These are phyloP conservation scores for Colletotrichum lupini DNA, from an alignment of 2,329 filamentous ascomycete genomes.

Conservation along the genomic window DNA sequence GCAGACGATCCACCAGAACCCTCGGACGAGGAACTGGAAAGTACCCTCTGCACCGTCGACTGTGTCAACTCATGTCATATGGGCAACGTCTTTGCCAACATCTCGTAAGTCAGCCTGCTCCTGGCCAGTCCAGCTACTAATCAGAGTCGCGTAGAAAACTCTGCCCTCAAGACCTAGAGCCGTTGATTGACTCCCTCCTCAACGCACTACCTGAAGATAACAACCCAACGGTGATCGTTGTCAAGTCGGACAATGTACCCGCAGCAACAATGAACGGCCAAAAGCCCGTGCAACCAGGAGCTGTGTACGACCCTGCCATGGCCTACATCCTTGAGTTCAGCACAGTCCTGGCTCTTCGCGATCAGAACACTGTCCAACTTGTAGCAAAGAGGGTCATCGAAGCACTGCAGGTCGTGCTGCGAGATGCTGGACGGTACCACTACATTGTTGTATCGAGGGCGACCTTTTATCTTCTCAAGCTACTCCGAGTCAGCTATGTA, in stretches of 20 bases:
- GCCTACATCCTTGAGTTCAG: constrained; percentile 93
- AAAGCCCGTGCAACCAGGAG: constrained; percentile 62
- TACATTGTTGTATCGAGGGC: constrained; percentile 85
- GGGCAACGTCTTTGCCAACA: constrained; percentile 83
- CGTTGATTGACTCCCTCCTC: constrained; percentile 75
- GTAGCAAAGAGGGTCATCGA: constrained; percentile 85
- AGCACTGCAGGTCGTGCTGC: constrained; percentile 82
- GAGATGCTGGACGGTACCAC: constrained; percentile 83
- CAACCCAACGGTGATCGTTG: constrained; percentile 81
- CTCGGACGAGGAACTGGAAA: constrained; percentile 96
- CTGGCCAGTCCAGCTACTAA: neutral
- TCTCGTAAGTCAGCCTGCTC: constrained; percentile 69
- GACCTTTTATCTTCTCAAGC: constrained; percentile 85
- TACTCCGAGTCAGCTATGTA: constrained; percentile 88
- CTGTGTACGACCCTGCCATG: constrained; percentile 84
- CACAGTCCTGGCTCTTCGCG: constrained; percentile 82
- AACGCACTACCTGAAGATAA: constrained; percentile 88
- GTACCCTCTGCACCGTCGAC: constrained; percentile 92
- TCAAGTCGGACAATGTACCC: constrained; percentile 85
- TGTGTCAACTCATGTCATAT: constrained; percentile 93
- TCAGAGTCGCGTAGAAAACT: constrained; percentile 49
- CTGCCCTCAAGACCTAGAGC: constrained; percentile 47
- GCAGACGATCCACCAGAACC: constrained; percentile 98
- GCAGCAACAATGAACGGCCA: constrained; percentile 70
- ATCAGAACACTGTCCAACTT: constrained; percentile 75